A percentile compares a stretch with the other conserved stretches of the same genome.
Conservation (phyloP, 2,329 filamentous ascomycete genomes). For the Penicillium sp. region DNA sequence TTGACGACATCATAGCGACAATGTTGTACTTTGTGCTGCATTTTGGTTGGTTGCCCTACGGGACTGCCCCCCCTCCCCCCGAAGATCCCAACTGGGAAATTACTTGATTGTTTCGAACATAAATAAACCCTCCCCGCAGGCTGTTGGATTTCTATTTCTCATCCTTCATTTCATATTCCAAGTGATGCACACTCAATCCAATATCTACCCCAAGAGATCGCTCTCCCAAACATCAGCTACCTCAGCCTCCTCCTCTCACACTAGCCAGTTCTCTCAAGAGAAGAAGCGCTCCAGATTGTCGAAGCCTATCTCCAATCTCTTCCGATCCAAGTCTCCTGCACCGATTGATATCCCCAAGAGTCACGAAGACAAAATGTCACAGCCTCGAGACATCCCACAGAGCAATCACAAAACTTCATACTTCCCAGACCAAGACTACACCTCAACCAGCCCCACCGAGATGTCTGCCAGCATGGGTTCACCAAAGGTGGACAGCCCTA, state of each 20-base stretch:
- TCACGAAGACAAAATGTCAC: conserved; percentile 12
- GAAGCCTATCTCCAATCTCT: conserved; percentile 19
- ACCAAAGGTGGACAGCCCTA: conserved; percentile 17
- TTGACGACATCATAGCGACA: conserved; percentile 9
- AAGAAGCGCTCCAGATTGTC: conserved; percentile 15
- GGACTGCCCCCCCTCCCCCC: not conserved
- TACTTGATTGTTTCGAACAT: conserved; percentile 7
- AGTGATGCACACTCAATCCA: conserved; percentile 21
- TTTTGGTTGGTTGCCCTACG: conserved; percentile 28
- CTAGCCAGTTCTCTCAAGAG: conserved; percentile 18
- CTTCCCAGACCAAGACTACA: conserved; percentile 14
- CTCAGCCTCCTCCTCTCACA: conserved; percentile 20
- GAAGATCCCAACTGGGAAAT: conserved; percentile 4
- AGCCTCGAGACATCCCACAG: conserved; percentile 17
- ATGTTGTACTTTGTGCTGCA: not conserved
- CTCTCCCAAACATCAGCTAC: conserved; percentile 24
- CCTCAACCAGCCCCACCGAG: conserved; percentile 20
- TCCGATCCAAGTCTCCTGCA: conserved; percentile 26
- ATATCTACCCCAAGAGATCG: conserved; percentile 17
- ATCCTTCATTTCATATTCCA: conserved; percentile 1
- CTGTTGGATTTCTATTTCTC: not conserved
- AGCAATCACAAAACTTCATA: conserved; percentile 16
- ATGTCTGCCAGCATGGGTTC: conserved; percentile 23
- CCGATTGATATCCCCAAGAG: conserved; percentile 21
- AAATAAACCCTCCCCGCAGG: conserved; percentile 17